phyloP scores from a whole-genome alignment of 371 early-diverging fungal genomes.

The Batkoa obscura region DNA sequence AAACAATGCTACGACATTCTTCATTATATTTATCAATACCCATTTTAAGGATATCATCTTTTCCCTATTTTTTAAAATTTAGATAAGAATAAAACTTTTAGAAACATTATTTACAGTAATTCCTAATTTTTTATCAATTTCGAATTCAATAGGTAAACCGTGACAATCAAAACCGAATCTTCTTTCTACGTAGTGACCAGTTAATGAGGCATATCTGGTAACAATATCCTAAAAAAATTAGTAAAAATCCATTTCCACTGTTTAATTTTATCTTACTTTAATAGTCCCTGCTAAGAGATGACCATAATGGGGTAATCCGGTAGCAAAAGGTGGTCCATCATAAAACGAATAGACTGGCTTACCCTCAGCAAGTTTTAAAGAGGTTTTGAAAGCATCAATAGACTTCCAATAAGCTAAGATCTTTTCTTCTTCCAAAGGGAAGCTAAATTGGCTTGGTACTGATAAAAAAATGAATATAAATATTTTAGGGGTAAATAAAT shows the following conservation, averaged over 20 bases:
- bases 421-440: constrained; percentile 92
- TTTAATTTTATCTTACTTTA: constrained; percentile 41
- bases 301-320: constrained; percentile 99
- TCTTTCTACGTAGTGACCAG: constrained; percentile 96
- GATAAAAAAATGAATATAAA: no score
- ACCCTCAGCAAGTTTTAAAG: constrained; percentile 81
- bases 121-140: constrained; percentile 95
- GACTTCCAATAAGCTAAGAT: constrained; percentile 92
- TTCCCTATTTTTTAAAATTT: constrained; percentile 17
- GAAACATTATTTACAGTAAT: constrained; percentile 29
- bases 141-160: constrained; percentile 99
- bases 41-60: constrained; percentile 86
- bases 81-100: not conserved
- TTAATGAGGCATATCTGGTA: constrained; percentile 94
- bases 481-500: no score
- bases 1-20: constrained; percentile 97
- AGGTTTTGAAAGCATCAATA: constrained; percentile 94
- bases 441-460: constrained; percentile 29
- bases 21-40: constrained; percentile 99
- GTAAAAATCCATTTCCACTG: not conserved
- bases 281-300: constrained; percentile 99
- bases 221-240: constrained; percentile 67
- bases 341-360: constrained; percentile 84
- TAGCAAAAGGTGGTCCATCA: constrained; percentile 99
- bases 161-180: constrained; percentile 99